phyloP scores from a whole-genome alignment of 805 yeast species.

The Kregervanrija delftensis region DNA sequence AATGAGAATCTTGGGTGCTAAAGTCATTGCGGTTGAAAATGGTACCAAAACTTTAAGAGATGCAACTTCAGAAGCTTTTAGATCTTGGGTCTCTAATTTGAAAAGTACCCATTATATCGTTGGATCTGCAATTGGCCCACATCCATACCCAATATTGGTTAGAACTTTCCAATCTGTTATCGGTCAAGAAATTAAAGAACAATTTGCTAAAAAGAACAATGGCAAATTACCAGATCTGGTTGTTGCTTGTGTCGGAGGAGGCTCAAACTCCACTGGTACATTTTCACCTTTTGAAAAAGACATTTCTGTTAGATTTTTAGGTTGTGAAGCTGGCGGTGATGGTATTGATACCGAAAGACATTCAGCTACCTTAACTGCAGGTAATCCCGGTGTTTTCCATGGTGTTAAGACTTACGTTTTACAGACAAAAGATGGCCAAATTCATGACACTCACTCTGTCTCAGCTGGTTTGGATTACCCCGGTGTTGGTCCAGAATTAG shows the following conservation, averaged over 20 bases:
- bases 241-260: conserved; percentile 99
- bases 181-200: conserved; percentile 91
- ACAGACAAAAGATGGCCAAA: conserved; percentile 91
- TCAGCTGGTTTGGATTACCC: conserved; percentile 99
- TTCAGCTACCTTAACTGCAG: conserved; percentile 93
- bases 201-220: conserved; percentile 69
- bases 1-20: conserved; percentile 94
- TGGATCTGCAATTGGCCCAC: conserved; percentile 99
- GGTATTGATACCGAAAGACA: conserved; percentile 86
- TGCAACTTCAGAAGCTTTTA: conserved; percentile 95
- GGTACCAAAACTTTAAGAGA: conserved; percentile 97
- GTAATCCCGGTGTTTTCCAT: conserved; percentile 95
- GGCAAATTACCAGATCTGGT: conserved; percentile 88
- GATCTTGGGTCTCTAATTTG: conserved; percentile 89
- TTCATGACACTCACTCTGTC: conserved; percentile 95
- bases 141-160: conserved; percentile 96
- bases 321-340: conserved; percentile 99
- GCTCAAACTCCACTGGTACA: conserved; percentile 94
- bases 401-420: conserved; percentile 93
- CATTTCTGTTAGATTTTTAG: conserved; percentile 67
- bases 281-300: conserved; percentile 91
- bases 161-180: conserved; percentile 97
- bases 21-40: conserved; percentile 85
- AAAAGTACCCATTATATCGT: conserved; percentile 88
- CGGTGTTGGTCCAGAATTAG: conserved; percentile 98